Conservation (phyloP, 306 rosid genomes). For the Gastrolobium villosum region DNA sequence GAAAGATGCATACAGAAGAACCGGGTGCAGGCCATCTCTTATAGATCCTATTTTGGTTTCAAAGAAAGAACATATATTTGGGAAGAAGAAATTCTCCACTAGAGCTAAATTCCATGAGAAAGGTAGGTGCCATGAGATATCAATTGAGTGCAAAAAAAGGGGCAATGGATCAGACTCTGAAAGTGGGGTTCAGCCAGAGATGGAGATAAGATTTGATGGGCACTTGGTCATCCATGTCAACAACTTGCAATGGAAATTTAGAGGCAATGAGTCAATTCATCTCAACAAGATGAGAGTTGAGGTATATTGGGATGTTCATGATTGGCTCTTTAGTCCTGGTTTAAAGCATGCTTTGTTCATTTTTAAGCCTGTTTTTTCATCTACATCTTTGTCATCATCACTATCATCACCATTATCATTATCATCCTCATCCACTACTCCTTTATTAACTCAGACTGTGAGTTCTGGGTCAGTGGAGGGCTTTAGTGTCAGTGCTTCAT, state of each 20-base stretch:
- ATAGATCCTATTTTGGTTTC: constrained; percentile 77
- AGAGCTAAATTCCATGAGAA: constrained; percentile 69
- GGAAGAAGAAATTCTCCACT: constrained; percentile 75
- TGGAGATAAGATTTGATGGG: constrained; percentile 90
- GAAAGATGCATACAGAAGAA: constrained; percentile 77
- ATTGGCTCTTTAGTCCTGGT: constrained; percentile 89
- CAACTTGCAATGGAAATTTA: constrained; percentile 95
- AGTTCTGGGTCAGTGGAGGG: constrained; percentile 53
- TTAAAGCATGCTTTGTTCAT: constrained; percentile 82
- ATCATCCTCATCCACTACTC: constrained; percentile 49
- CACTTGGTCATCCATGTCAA: constrained; percentile 72
- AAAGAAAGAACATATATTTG: constrained; percentile 78
- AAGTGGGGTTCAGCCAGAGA: constrained; percentile 74
- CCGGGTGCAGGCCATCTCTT: constrained; percentile 76
- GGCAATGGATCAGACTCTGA: constrained; percentile 23
- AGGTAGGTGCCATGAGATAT: constrained; percentile 70
- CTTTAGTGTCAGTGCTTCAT: constrained; percentile 51
- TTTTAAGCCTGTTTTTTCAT: constrained; percentile 68
- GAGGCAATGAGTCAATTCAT: constrained; percentile 79
- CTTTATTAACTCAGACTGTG: constrained; percentile 49
- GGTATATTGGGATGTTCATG: constrained; percentile 96
- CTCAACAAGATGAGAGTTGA: constrained; percentile 72
- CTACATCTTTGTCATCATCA: constrained; percentile 46
- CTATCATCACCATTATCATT: constrained; percentile 45
- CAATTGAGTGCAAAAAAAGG: constrained; percentile 71